phyloP scores from a whole-genome alignment of 176 grass and related monocot genomes.

The Carex pumila region DNA sequence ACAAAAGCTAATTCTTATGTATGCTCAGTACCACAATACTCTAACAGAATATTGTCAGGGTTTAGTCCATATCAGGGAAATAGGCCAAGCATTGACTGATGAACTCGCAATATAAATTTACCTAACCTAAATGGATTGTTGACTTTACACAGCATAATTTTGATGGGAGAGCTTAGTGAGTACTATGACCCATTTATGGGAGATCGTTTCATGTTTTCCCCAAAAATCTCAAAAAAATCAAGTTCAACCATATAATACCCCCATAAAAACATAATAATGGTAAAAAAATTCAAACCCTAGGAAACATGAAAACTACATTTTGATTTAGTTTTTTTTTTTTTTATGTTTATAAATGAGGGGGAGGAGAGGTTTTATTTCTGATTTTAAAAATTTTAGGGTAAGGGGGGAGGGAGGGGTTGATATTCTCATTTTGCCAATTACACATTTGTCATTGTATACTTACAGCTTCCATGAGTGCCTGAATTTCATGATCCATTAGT shows the following conservation, averaged over 20 bases:
- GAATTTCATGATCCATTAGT: conserved; percentile 92
- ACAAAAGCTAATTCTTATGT: not conserved
- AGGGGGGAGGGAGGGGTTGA: not conserved
- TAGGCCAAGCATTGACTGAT: not conserved
- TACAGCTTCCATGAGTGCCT: conserved; percentile 90
- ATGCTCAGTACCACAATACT: not conserved
- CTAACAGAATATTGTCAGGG: not conserved
- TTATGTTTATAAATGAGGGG: not conserved
- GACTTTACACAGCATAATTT: not conserved
- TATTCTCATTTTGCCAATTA: not conserved
- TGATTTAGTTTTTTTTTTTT: not conserved
- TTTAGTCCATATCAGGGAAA: not conserved
- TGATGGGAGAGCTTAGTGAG: not conserved
- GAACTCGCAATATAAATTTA: not conserved
- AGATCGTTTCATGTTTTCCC: not conserved
- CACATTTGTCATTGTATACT: conserved; percentile 16
- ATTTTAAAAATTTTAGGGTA: not conserved
- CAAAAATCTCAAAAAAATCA: not conserved
- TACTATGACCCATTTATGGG: not conserved
- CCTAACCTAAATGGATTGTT: not conserved
- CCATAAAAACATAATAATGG: not conserved
- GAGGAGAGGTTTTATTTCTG: not conserved
- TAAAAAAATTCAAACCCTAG: not conserved
- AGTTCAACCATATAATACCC: not conserved
- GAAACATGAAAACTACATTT: not conserved